phyloP scores from a whole-genome alignment of 495 filamentous ascomycete genomes.

The Xylaria intraflava region DNA sequence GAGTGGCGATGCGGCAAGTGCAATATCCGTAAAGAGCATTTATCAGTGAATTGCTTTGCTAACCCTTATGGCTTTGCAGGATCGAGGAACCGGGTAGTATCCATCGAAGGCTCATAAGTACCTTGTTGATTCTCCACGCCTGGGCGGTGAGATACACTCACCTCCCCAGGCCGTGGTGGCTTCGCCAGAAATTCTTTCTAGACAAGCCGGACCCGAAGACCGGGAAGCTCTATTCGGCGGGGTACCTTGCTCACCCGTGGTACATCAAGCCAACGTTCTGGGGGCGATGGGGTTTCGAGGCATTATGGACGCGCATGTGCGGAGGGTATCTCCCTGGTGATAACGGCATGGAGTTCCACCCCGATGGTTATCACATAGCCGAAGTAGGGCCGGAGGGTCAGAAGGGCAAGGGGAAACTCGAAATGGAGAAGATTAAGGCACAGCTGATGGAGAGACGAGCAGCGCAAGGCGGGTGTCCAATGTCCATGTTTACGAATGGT shows the following conservation, averaged over 20 bases:
- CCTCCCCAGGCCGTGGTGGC: conserved; percentile 38
- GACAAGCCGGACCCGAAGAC: conserved; percentile 35
- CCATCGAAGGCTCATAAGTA: conserved; percentile 3
- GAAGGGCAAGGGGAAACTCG: conserved; percentile 45
- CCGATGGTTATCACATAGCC: conserved; percentile 45
- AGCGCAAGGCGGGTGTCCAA: background rate
- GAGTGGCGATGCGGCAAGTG: conserved; percentile 52
- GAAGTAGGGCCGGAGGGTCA: conserved; percentile 51
- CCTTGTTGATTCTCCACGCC: conserved; percentile 37
- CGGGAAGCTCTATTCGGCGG: conserved; percentile 35
- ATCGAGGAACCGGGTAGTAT: conserved; percentile 2
- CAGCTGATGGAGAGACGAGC: conserved; percentile 17
- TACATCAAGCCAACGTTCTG: conserved; percentile 54
- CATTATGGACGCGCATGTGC: conserved; percentile 40
- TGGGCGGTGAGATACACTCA: conserved; percentile 44
- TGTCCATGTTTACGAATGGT: background rate
- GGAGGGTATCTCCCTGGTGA: conserved; percentile 53
- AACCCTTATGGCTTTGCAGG: background rate
- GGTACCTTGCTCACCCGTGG: conserved; percentile 47
- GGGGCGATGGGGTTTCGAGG: conserved; percentile 47
- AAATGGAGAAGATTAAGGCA: conserved; percentile 37
- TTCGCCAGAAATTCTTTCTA: conserved; percentile 33
- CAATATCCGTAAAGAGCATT: background rate
- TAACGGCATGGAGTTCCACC: conserved; percentile 42
- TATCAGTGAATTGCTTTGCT: background rate